Evolutionary conservation across 129 eudicot species (phyloP), one percentile per base, ranked within the genome.

Genomic region (Artemisia argyi): DNA sequence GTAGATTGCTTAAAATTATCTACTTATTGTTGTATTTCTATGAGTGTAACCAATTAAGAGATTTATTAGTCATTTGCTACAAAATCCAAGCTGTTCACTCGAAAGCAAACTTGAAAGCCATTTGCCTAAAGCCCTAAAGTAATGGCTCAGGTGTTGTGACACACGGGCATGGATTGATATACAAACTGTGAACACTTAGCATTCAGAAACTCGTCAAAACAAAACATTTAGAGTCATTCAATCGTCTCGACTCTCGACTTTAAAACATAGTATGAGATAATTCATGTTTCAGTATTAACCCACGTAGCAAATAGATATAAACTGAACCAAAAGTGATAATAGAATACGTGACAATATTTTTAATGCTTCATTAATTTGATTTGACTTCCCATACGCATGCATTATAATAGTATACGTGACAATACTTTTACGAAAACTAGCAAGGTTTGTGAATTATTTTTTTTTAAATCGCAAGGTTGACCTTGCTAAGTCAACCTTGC

Each of bases 321-420:
- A 32, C 6, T 32, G 39, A 32, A 32, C 39, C 39, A 32, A 32
- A 26, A 32, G 39, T 4, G 39, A 32, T 4, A 32, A 32, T 1
- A 32, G 2, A 32, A 32, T 32, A 32, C 86, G 11, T 84, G 88
- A 69, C 22, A 20, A 20, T 20, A 90, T 30, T 64, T 83, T 85
- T 71, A 94, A 73, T 1, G 93, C 88, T 78, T 84, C 83, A 24
- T 82, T 81, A 11, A 61, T 71, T 68, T 94, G 81, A 78, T 90
- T 90, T 0, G 89, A 80, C 78, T 84, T 90, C 61, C 93, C 96
- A n/a, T 61, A 76, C 0, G 96, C 91, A 28, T 73, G 93, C 86
- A 88, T 88, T 30, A 86, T 24, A 3, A 86, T 84, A 8, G 97
- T 90, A 68, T 86, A 90, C 3, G 99, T 90, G 4, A 90, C 74